These are phyloP conservation scores for Mortierella sp. DNA, from an alignment of 371 early-diverging fungal species.

Conservation along the genomic window DNA sequence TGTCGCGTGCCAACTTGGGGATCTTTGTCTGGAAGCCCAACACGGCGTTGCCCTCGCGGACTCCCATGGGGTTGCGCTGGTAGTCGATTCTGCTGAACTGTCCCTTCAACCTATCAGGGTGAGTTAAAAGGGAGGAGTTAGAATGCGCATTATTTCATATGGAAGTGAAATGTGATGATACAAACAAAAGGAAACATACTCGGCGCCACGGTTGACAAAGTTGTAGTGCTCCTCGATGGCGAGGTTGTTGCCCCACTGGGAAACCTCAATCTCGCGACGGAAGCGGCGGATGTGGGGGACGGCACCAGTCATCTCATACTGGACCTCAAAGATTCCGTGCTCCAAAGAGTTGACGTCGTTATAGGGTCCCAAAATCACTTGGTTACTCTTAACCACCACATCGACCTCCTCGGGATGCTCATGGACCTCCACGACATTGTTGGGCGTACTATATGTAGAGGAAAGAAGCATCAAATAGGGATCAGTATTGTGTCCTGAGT, in stretches of 20 bases:
- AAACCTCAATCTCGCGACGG: slow-evolving; percentile 84
- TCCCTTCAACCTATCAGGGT: slow-evolving; percentile 71
- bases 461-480: not conserved
- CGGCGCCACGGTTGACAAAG: slow-evolving; percentile 87
- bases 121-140: not conserved
- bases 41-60: slow-evolving; percentile 71
- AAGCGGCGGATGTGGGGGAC: slow-evolving; percentile 76
- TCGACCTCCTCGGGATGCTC: slow-evolving; percentile 37
- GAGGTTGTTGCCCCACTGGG: slow-evolving; percentile 89
- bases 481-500: not conserved
- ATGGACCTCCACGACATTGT: slow-evolving; percentile 28
- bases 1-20: slow-evolving; percentile 74
- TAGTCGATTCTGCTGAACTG: slow-evolving; percentile 84
- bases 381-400: slow-evolving; percentile 65
- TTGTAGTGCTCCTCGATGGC: slow-evolving; percentile 90
- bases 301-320: slow-evolving; percentile 78
- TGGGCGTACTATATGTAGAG: slow-evolving; percentile 27
- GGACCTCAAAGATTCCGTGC: slow-evolving; percentile 69
- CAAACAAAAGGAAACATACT: slow-evolving; percentile 61
- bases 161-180: not conserved
- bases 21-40: slow-evolving; percentile 72
- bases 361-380: slow-evolving; percentile 87
- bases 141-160: not conserved
- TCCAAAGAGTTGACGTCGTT: slow-evolving; percentile 54
- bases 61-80: slow-evolving; percentile 62